Percentiles rank a stretch among this genome's conserved stretches.
Evolutionary conservation across 2,329 filamentous ascomycete genomes (phyloP).

Genomic region (Neurospora sp.): DNA sequence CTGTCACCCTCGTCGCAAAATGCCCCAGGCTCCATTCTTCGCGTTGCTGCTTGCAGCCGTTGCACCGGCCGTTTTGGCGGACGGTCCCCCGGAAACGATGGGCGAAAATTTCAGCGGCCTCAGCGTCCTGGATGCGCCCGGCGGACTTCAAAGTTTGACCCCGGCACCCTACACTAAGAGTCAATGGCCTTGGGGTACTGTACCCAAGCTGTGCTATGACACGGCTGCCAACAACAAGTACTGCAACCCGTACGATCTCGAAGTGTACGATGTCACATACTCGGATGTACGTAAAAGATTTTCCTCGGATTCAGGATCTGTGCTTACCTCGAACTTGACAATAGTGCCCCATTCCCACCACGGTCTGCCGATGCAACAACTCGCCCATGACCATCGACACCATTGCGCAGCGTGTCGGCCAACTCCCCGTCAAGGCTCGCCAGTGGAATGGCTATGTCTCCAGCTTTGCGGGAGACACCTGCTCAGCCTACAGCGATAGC

Average conservation of each 20-base stretch:
- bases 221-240: slow-evolving; percentile 1
- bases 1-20: neutral
- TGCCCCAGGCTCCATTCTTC: neutral
- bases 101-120: neutral
- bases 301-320: neutral
- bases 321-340: neutral
- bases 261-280: slow-evolving; percentile 6
- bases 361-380: neutral
- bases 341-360: neutral
- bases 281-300: neutral
- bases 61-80: neutral
- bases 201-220: slow-evolving; percentile 3
- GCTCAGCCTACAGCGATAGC: slow-evolving; percentile 1
- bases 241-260: slow-evolving; percentile 7
- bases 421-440: slow-evolving; percentile 1
- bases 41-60: neutral
- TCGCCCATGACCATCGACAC: neutral
- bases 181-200: slow-evolving; percentile 2
- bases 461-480: neutral
- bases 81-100: neutral
- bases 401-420: neutral
- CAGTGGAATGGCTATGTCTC: neutral
- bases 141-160: neutral
- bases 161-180: neutral
- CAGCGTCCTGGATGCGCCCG: neutral